Evolutionary conservation across 352 stramenopile species (phyloP).

Genomic region (Globisporangium okanoganense): DNA sequence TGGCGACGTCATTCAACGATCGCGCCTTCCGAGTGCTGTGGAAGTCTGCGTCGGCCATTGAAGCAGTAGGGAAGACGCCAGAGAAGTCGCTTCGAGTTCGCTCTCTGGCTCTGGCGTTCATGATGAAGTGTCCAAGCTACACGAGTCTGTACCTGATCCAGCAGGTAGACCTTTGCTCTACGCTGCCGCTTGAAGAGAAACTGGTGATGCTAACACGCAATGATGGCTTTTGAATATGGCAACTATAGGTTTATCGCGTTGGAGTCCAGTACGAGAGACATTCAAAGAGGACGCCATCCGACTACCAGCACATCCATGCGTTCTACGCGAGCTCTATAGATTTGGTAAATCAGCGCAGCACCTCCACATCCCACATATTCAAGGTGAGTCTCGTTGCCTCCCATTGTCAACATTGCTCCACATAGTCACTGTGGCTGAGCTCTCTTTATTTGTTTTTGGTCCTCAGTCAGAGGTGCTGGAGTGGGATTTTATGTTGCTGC

Average conservation of each 20-base stretch:
- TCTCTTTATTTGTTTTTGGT: neutral
- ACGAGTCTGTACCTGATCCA: constrained; percentile 54
- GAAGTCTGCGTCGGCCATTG: constrained; percentile 48
- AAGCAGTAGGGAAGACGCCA: constrained; percentile 10
- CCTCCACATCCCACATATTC: neutral
- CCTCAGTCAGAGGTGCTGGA: constrained; percentile 30
- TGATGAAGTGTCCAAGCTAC: constrained; percentile 70
- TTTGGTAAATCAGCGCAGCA: constrained; percentile 9
- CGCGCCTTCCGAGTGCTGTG: constrained; percentile 66
- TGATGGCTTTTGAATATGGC: neutral
- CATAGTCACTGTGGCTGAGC: neutral
- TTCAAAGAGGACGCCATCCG: constrained; percentile 24
- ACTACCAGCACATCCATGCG: constrained; percentile 22
- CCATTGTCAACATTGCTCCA: neutral
- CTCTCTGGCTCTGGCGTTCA: constrained; percentile 46
- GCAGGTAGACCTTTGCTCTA: constrained; percentile 26
- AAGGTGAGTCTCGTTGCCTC: constrained; percentile 2
- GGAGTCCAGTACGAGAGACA: constrained; percentile 57
- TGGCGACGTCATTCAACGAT: constrained; percentile 57
- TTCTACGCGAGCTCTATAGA: constrained; percentile 38
- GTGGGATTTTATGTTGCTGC: constrained; percentile 53
- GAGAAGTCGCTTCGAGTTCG: constrained; percentile 37
- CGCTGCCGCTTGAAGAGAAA: neutral
- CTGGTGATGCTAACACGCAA: neutral
- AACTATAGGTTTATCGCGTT: constrained; percentile 48